Conservation (phyloP, 2,329 filamentous ascomycete species). For the Colletotrichum truncatum region DNA sequence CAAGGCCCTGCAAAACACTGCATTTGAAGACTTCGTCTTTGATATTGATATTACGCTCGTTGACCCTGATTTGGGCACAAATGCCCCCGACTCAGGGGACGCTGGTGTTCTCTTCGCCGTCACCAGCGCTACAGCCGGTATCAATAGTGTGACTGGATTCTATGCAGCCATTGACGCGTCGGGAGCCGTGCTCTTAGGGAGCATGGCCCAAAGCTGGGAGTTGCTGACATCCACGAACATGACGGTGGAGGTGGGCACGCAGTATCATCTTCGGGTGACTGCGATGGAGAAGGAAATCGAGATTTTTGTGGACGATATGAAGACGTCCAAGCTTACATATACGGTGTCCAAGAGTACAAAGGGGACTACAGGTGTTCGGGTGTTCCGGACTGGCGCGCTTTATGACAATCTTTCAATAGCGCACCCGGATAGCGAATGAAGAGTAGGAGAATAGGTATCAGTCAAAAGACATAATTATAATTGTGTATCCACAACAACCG, state of each 20-base stretch:
- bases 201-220: slow-evolving; percentile 30
- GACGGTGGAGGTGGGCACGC: slow-evolving; percentile 13
- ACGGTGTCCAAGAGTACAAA: slow-evolving; percentile 32
- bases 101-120: slow-evolving; percentile 49
- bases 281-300: slow-evolving; percentile 36
- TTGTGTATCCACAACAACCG: no score
- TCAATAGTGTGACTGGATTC: slow-evolving; percentile 33
- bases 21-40: slow-evolving; percentile 44
- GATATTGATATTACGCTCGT: slow-evolving; percentile 38
- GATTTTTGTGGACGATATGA: slow-evolving; percentile 39
- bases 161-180: slow-evolving; percentile 42
- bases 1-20: slow-evolving; percentile 45
- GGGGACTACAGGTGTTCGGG: slow-evolving; percentile 39
- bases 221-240: slow-evolving; percentile 16
- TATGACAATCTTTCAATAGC: slow-evolving; percentile 41
- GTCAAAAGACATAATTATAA: no score
- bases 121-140: slow-evolving; percentile 27
- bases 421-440: no score
- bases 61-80: neutral
- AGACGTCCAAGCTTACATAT: slow-evolving; percentile 13
- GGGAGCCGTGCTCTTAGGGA: slow-evolving; percentile 36
- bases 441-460: no score
- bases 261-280: slow-evolving; percentile 36
- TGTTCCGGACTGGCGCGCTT: slow-evolving; percentile 27
- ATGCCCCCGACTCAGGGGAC: slow-evolving; percentile 30